A percentile compares a stretch with the other conserved stretches of the same genome.
Evolutionary conservation across 2,329 filamentous ascomycete species (phyloP).

Genomic region (Fusarium nodosum): DNA sequence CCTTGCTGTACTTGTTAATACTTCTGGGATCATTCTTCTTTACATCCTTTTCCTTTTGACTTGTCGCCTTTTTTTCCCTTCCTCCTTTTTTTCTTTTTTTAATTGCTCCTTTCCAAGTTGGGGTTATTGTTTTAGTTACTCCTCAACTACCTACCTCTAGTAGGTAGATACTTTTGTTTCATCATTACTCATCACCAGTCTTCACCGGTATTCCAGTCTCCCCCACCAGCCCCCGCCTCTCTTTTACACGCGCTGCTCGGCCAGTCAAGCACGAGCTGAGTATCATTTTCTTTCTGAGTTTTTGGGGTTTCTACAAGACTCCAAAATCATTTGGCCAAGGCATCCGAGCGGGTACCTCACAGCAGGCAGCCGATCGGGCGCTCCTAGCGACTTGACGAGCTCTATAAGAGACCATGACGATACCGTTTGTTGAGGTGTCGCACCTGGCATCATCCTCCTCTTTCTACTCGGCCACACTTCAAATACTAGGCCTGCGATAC

Average conservation of each 20-base stretch:
- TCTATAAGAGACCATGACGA: slow-evolving; percentile 53
- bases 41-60: slow-evolving; percentile 28
- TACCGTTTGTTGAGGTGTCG: slow-evolving; percentile 74
- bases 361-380: slow-evolving; percentile 42
- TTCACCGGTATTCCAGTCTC: slow-evolving; percentile 44
- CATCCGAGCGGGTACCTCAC: slow-evolving; percentile 44
- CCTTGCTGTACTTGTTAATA: slow-evolving; percentile 25
- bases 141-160: background rate
- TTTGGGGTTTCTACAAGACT: slow-evolving; percentile 35
- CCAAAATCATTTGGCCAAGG: slow-evolving; percentile 34
- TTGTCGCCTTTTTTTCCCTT: slow-evolving; percentile 10
- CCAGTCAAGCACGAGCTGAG: slow-evolving; percentile 40
- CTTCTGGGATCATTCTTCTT: slow-evolving; percentile 24
- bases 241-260: slow-evolving; percentile 28
- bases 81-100: background rate
- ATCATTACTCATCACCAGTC: slow-evolving; percentile 40
- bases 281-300: slow-evolving; percentile 24
- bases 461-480: slow-evolving; percentile 84
- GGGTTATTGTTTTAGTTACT: slow-evolving; percentile 25
- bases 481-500: slow-evolving; percentile 82
- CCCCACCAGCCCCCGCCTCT: slow-evolving; percentile 33
- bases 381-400: slow-evolving; percentile 31
- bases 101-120: slow-evolving; percentile 14
- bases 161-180: slow-evolving; percentile 17
- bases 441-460: slow-evolving; percentile 84